These are phyloP conservation scores for Suhomyces sp. DNA, from an alignment of 805 yeast genomes.

Conservation along the genomic window DNA sequence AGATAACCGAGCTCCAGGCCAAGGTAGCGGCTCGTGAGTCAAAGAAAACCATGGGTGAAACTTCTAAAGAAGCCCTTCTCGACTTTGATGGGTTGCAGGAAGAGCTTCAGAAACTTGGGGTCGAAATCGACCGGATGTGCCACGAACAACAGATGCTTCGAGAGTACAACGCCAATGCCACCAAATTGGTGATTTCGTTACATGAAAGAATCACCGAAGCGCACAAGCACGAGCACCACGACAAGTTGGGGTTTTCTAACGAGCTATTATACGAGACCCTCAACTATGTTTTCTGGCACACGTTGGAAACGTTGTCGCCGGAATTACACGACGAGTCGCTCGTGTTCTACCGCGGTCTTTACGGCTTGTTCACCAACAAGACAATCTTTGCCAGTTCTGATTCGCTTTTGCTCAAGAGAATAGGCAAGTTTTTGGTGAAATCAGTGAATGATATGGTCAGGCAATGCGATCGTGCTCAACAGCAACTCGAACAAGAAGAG, in stretches of 20 bases:
- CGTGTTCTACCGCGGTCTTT: slow-evolving; percentile 1
- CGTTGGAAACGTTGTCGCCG: slow-evolving; percentile 1
- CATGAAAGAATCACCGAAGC: background rate
- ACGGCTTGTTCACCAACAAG: background rate
- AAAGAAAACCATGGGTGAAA: background rate
- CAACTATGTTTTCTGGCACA: background rate
- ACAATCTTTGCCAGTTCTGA: background rate
- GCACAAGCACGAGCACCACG: background rate
- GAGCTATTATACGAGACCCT: background rate
- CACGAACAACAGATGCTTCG: slow-evolving; percentile 1
- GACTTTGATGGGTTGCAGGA: background rate
- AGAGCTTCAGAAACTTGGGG: background rate
- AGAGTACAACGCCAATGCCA: background rate
- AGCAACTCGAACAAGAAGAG: background rate
- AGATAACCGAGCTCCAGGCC: background rate
- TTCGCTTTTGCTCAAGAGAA: background rate
- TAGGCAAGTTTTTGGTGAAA: slow-evolving; percentile 3
- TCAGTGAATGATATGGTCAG: slow-evolving; percentile 3
- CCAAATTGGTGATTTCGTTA: background rate
- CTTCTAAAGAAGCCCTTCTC: background rate
- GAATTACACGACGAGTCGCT: slow-evolving; percentile 7
- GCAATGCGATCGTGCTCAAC: slow-evolving; percentile 5
- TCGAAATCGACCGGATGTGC: background rate
- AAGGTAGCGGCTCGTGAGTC: background rate
- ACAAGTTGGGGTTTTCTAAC: background rate